phyloP scores from a whole-genome alignment of 148 eudicot species.

The Nepenthes mirabilis region DNA sequence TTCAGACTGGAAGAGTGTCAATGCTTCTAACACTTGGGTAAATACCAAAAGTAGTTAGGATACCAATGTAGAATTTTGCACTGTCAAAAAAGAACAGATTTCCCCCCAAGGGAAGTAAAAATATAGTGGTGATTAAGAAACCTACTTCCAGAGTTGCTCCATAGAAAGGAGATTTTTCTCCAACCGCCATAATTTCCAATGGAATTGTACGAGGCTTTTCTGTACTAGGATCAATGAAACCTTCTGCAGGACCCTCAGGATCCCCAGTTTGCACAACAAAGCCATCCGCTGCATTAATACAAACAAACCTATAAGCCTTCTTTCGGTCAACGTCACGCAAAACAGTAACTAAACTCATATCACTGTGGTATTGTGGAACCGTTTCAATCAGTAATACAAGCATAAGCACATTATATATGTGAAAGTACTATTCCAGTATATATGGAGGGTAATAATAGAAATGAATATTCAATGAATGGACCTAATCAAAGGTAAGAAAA shows the following conservation, averaged over 20 bases:
- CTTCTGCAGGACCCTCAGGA: slow-evolving; percentile 98
- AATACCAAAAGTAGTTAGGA: no score
- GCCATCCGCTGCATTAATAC: slow-evolving; percentile 67
- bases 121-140: slow-evolving; percentile 5
- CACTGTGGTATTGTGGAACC: no score
- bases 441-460: no score
- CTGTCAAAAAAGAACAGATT: neutral
- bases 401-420: no score
- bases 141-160: slow-evolving; percentile 91
- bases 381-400: no score
- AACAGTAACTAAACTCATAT: no score
- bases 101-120: neutral
- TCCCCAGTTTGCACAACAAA: slow-evolving; percentile 99
- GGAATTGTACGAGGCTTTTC: slow-evolving; percentile 92
- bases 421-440: no score
- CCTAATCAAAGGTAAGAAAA: no score
- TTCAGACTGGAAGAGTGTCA: no score
- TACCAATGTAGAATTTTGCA: neutral
- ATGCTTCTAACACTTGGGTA: no score
- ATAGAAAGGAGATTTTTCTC: slow-evolving; percentile 81
- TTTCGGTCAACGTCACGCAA: no score
- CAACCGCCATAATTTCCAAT: slow-evolving; percentile 78
- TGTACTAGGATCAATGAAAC: slow-evolving; percentile 96
- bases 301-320: neutral
- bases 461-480: no score